Evolutionary conservation across 192 early-diverging fungal genomes (phyloP).

Genomic region (Backusella luteola): DNA sequence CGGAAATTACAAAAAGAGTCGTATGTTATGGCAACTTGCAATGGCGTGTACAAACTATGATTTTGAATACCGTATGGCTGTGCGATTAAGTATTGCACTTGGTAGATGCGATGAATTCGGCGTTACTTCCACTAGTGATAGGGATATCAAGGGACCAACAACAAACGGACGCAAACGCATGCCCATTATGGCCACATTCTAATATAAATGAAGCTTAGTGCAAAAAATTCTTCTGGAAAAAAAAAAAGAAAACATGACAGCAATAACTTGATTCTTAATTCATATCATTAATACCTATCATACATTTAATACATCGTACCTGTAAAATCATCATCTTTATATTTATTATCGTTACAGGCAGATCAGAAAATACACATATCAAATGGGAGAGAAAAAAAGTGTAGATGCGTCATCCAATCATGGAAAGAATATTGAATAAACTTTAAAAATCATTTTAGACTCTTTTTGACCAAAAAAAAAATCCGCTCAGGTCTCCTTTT

Average conservation of each 20-base stretch:
- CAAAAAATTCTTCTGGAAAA: neutral
- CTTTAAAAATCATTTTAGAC: neutral
- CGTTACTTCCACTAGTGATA: neutral
- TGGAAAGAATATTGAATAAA: constrained; percentile 4
- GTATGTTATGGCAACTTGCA: constrained; percentile 42
- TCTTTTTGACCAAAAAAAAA: neutral
- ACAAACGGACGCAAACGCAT: constrained; percentile 26
- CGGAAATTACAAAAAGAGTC: constrained; percentile 30
- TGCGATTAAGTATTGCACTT: constrained; percentile 14
- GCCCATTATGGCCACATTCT: constrained; percentile 9
- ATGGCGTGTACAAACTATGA: constrained; percentile 40
- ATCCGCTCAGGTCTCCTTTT: neutral
- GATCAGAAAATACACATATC: neutral
- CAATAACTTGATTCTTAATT: neutral
- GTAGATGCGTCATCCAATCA: neutral
- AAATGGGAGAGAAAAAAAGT: neutral
- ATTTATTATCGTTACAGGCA: neutral
- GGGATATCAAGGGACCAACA: constrained; percentile 10
- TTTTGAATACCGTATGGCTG: constrained; percentile 42
- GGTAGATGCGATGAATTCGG: constrained; percentile 15
- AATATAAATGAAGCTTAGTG: neutral
- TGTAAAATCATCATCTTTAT: neutral
- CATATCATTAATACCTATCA: neutral
- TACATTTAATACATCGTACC: neutral
- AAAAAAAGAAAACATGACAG: neutral